phyloP scores from a whole-genome alignment of 2,329 filamentous ascomycete genomes.

The Neophaeococcomyces mojaviensis region DNA sequence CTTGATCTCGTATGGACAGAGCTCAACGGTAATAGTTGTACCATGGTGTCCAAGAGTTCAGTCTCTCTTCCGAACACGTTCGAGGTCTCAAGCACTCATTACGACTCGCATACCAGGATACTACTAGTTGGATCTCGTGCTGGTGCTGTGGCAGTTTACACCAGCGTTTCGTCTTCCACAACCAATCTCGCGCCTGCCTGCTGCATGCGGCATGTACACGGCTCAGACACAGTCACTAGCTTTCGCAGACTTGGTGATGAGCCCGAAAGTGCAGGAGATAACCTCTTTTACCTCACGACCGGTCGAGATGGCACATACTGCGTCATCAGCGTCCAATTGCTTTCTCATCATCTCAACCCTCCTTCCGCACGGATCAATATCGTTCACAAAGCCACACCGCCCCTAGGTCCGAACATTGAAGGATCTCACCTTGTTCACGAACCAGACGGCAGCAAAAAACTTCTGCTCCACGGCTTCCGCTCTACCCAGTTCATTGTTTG shows the following conservation, averaged over 20 bases:
- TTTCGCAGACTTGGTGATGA: constrained; percentile 44
- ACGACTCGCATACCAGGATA: constrained; percentile 23
- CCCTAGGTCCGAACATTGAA: constrained; percentile 70
- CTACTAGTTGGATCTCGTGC: constrained; percentile 50
- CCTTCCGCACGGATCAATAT: constrained; percentile 33
- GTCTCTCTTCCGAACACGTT: constrained; percentile 38
- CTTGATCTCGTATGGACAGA: constrained; percentile 3
- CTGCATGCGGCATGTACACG: constrained; percentile 33
- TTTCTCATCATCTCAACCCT: constrained; percentile 22
- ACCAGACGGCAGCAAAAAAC: constrained; percentile 35
- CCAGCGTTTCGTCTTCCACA: constrained; percentile 17
- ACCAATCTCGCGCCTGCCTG: constrained; percentile 16
- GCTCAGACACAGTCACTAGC: constrained; percentile 60
- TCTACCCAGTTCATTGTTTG: constrained; percentile 73
- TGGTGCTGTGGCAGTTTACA: constrained; percentile 47
- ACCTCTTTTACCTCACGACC: constrained; percentile 52
- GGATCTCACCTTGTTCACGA: constrained; percentile 53
- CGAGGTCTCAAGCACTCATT: constrained; percentile 43
- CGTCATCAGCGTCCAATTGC: constrained; percentile 44
- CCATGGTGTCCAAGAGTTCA: not conserved
- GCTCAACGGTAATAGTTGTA: not conserved
- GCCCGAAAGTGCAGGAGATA: constrained; percentile 17
- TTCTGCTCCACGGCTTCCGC: constrained; percentile 74
- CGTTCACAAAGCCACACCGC: constrained; percentile 60
- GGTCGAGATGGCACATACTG: constrained; percentile 70